A percentile compares a stretch with the other conserved stretches of the same genome.
These are phyloP conservation scores for Sporopachydermia cereana DNA, from an alignment of 1,139 yeast genomes.

Conservation along the genomic window DNA sequence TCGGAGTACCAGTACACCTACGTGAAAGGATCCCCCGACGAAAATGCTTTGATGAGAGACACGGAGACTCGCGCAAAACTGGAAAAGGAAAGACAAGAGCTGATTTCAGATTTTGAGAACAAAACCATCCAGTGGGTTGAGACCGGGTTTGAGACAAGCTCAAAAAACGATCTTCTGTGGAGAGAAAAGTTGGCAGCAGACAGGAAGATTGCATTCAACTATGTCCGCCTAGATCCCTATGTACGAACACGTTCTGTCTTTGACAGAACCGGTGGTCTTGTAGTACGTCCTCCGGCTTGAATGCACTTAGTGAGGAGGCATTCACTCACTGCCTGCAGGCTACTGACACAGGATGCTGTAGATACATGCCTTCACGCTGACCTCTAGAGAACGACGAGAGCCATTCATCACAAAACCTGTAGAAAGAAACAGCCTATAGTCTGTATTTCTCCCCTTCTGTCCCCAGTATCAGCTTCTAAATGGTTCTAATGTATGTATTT, in stretches of 20 bases:
- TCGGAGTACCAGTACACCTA: conserved; percentile 44
- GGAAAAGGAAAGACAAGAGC: conserved; percentile 34
- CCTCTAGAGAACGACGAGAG: no score
- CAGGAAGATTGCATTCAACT: conserved; percentile 40
- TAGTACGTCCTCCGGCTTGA: conserved; percentile 16
- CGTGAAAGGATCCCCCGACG: conserved; percentile 41
- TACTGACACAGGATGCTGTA: no score
- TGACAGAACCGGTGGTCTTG: conserved; percentile 45
- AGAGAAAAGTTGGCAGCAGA: conserved; percentile 39
- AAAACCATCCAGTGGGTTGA: conserved; percentile 63
- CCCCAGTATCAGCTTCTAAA: no score
- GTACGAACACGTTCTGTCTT: conserved; percentile 55
- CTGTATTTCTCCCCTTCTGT: no score
- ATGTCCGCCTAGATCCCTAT: conserved; percentile 56
- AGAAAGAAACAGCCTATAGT: no score
- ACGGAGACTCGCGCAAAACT: conserved; percentile 30
- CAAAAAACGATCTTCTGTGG: conserved; percentile 32
- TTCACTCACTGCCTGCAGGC: no score
- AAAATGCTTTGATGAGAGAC: conserved; percentile 33
- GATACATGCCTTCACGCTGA: no score
- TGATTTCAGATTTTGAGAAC: conserved; percentile 38
- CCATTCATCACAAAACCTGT: no score
- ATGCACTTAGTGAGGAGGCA: no score
- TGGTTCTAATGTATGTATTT: no score
- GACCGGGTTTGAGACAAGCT: conserved; percentile 27